Evolutionary conservation across 495 filamentous ascomycete species (phyloP), one percentile per base, ranked within the genome.

Genomic region (Apiosordaria backusii): DNA sequence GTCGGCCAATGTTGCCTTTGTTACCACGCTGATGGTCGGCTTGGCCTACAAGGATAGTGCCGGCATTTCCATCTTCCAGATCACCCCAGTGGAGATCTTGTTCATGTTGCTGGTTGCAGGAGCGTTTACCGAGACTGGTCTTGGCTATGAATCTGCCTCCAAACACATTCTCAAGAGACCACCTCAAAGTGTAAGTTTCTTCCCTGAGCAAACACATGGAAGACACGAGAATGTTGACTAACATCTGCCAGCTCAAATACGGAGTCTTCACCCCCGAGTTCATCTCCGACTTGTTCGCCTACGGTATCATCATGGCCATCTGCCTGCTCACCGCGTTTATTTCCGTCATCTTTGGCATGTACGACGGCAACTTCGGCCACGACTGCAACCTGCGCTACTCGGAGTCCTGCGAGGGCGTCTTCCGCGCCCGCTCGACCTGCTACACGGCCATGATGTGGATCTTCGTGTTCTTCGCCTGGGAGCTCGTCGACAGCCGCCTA

Each of bases 81-180:
- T 93, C 10, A 85, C 88, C 0, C 90, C 90, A 6, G 80, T 93
- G 5, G 86, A 92, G 59, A 90, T 92, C 62, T 78, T 92, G 29
- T 92, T 89, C 89, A 87, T 91, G 65, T 92, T 91, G 76, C 86
- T 92, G 79, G 77, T 91, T 57, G 92, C 90, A 0, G 91, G 88
- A 9, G 88, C 85, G 0, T 85, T 92, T 58, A 86, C 90, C 0
- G 90, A 89, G 63, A 86, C 92, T 70, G 90, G 90, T 16, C 83
- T 93, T 3, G 90, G 90, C 0, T 86, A 88, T 26, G 90, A 92
- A 73, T 80, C 83, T 22, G 89, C 89, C 1, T 85, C 85, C 0
- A 83, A 85, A 0, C 87, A 91, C 65, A 85, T 92, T 65, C 88
- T 92, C 86, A 80, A 79, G 21, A 87, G 88, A 5, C 88, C 89